phyloP scores from a whole-genome alignment of 78 protist genomes.

The Chrysochromulina tobinii region DNA sequence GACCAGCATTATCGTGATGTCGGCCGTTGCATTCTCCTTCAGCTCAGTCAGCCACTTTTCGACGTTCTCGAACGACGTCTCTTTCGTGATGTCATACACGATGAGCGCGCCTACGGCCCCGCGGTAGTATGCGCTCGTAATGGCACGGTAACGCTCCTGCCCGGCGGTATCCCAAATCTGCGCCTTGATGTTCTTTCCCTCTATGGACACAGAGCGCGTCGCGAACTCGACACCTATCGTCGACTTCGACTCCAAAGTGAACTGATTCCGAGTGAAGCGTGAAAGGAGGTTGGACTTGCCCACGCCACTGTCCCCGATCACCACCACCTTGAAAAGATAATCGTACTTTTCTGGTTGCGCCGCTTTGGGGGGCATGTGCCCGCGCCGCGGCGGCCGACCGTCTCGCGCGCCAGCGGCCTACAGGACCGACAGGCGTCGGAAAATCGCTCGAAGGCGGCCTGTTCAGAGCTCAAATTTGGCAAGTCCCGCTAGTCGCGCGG shows the following conservation, averaged over 20 bases:
- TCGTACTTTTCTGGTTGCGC: background rate
- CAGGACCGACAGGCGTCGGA: too few species aligned
- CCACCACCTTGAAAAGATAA: slow-evolving; percentile 76
- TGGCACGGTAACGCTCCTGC: slow-evolving; percentile 96
- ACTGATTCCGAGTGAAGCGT: slow-evolving; percentile 91
- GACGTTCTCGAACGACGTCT: slow-evolving; percentile 86
- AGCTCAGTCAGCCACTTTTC: slow-evolving; percentile 77
- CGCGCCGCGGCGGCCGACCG: too few species aligned
- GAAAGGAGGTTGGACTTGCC: slow-evolving; percentile 91
- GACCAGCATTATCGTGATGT: slow-evolving; percentile 91
- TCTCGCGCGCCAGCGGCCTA: too few species aligned
- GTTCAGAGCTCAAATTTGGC: too few species aligned
- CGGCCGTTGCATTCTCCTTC: slow-evolving; percentile 80
- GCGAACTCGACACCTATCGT: slow-evolving; percentile 99
- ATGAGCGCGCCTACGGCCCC: slow-evolving; percentile 91
- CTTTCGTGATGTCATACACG: slow-evolving; percentile 91
- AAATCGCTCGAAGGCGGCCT: too few species aligned
- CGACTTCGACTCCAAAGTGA: slow-evolving; percentile 92
- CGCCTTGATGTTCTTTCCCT: slow-evolving; percentile 89
- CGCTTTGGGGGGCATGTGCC: too few species aligned
- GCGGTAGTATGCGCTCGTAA: slow-evolving; percentile 76
- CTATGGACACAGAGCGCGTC: slow-evolving; percentile 48
- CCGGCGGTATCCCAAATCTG: slow-evolving; percentile 98
- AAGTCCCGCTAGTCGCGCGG: too few species aligned
- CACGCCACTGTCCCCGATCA: slow-evolving; percentile 98